Base-by-base conservation (phyloP, 148 eudicot species). In the Rhododendron mucronatum region DNA sequence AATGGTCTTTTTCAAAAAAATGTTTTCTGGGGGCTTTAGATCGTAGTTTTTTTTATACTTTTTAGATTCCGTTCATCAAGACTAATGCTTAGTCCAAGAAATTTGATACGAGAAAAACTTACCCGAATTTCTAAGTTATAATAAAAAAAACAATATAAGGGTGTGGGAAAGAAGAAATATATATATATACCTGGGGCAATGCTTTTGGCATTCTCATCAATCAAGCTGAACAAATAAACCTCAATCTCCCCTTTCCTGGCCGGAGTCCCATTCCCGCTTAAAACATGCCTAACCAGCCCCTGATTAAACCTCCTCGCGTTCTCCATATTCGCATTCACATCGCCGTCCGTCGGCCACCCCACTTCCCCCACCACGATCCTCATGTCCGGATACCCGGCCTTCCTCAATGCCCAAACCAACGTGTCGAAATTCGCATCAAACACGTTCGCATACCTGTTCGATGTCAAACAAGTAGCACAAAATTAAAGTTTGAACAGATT, bases 311-410 rank as follows among this genome's bases (percentile, higher is more conserved):
- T 90, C 87, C 90, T 89, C 5, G 99, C 99, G 75, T 90, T 93
- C 26, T 90, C 87, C 3, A 85, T 61, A 83, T 94, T 97, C 2
- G 99, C 99, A 37, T 88, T 78, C 78, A 89, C 90, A 74, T 97
- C 92, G 0, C 99, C 99, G 57, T 97, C 98, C 2, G 99, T 97
- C 0, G 99, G 99, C 99, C 99, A 97, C n/a, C 99, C 99, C 2
- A 97, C 96, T 87, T 97, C 99, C 51, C 99, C 99, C 2, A 97
- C 90, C 21, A 93, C 80, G 85, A 97, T 92, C 80, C 93, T 93
- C 91, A 95, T 89, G 16, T 95, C 97, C 51, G 98, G 93, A 78
- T 87, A 95, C 35, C 98, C 98, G 1, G 96, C 93, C 84, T 91
- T 97, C 61, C 51, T 90, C 84, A 97, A 57, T 3, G 99, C 91